Percentiles rank a stretch among this genome's conserved stretches.
Evolutionary conservation across 1,284 basidiomycete genomes (phyloP).

Genomic region (Puccinia triticina): DNA sequence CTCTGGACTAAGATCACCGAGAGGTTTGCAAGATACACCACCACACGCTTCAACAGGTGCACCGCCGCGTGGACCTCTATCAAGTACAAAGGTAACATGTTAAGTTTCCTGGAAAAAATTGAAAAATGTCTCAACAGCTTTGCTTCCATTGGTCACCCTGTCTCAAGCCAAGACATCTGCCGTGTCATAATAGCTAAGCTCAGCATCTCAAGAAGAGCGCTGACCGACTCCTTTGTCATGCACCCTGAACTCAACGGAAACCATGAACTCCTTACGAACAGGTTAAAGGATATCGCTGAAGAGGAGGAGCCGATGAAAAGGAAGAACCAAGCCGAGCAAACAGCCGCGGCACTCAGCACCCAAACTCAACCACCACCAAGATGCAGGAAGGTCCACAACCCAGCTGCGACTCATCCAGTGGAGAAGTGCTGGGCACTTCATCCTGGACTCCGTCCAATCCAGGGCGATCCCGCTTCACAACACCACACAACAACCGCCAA

Average conservation of each 20-base stretch:
- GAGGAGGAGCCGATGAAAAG: not conserved
- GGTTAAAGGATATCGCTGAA: not conserved
- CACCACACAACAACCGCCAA: too few relatives aligned
- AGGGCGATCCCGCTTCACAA: too few relatives aligned
- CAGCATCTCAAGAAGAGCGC: not conserved
- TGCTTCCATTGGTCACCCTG: not conserved
- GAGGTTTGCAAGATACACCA: not conserved
- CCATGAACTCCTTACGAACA: not conserved
- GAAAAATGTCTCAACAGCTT: not conserved
- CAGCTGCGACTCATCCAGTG: not conserved
- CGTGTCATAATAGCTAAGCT: not conserved
- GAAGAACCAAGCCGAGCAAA: not conserved
- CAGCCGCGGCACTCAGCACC: not conserved
- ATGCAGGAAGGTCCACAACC: not conserved
- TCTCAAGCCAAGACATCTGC: not conserved
- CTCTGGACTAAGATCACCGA: not conserved
- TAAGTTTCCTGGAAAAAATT: not conserved
- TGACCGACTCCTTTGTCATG: not conserved
- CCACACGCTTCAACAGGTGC: not conserved
- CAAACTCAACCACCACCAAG: not conserved
- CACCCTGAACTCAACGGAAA: not conserved
- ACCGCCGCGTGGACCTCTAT: not conserved
- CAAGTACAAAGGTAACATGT: not conserved
- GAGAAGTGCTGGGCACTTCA: not conserved
- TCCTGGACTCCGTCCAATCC: not conserved